Percentiles rank a stretch among this genome's conserved stretches.
Conservation (phyloP, 208 protist genomes). For the Trypanosoma avium region DNA sequence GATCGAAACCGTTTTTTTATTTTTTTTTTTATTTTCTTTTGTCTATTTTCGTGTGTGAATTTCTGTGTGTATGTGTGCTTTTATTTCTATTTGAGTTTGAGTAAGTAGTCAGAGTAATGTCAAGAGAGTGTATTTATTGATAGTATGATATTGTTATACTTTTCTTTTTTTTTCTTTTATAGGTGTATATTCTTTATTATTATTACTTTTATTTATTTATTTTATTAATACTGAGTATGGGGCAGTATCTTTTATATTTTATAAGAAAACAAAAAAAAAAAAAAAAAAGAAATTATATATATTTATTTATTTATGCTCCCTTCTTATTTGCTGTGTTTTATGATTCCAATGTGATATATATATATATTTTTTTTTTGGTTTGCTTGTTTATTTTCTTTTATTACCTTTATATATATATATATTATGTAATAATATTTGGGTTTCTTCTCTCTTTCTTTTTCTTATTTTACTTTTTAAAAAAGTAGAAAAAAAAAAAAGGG, state of each 20-base stretch:
- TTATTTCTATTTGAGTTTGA: too few species aligned
- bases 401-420: neutral
- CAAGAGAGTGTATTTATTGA: too few species aligned
- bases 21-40: slow-evolving; percentile 12
- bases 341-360: neutral
- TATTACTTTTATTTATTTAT: too few species aligned
- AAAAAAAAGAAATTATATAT: neutral
- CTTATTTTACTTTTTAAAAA: neutral
- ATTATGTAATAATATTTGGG: neutral
- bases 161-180: too few species aligned
- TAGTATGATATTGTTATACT: too few species aligned
- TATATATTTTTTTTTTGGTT: neutral
- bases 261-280: neutral
- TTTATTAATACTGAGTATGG: too few species aligned
- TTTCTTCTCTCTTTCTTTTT: too few species aligned
- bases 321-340: neutral
- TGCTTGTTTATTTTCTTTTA: neutral
- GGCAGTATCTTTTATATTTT: too few species aligned
- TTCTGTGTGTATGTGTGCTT: neutral
- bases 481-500: neutral
- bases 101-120: too few species aligned
- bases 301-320: neutral
- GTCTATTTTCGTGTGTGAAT: slow-evolving; percentile 10
- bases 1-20: slow-evolving; percentile 1
- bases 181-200: too few species aligned